Evolutionary conservation across 163 green algal genomes (phyloP), one percentile per base, ranked within the genome.

Genomic region (Scenedesmus sp.): DNA sequence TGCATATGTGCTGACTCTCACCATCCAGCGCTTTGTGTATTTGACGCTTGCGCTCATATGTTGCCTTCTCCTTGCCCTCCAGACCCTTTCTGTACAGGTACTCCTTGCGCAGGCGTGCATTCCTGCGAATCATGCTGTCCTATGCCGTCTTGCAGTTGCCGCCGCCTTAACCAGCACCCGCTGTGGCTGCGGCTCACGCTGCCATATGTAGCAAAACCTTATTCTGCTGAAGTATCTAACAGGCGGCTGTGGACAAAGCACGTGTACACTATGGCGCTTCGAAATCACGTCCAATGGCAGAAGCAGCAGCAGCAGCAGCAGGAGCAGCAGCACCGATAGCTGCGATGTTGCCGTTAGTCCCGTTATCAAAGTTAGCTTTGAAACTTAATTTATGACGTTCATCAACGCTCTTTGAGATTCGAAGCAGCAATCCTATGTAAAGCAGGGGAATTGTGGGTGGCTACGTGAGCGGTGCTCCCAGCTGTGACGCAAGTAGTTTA

Each of bases 51-150:
- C 97, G 97, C 91, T 99, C 98, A 94, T 99, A 99, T 10, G 95
- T 84, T 22, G 97, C 96, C 9, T 95, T 90, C 90, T 99, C 98
- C 91, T 99, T 99, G 59, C 98, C 98, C 93, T 99, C 98, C 49
- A 99, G 85, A 46, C 96, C 97, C 90, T 99, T 99, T 30, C 98
- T 86, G 90, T 99, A 99, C 42, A 99, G 79, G 93, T 99, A 99
- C 91, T 99, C 98, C 73, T 98, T 97, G 0, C 98, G 90, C 33
- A 99, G 88, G 0, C 98, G 92, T 6, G 97, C 96, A 80, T 99
- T 99, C 6, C 98, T 91, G 7, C 96, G 93, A 40, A 99, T 85
- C 97, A 99, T 99, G 84, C 80, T 44, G 83, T 70, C 56, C 40
- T 44, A 10, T 26, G 40, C 87, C 44, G 78, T 78, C 37, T 72